Percentiles rank a stretch among this genome's conserved stretches.
phyloP scores from a whole-genome alignment of 345 rosid genomes.

The Garcia nutans region DNA sequence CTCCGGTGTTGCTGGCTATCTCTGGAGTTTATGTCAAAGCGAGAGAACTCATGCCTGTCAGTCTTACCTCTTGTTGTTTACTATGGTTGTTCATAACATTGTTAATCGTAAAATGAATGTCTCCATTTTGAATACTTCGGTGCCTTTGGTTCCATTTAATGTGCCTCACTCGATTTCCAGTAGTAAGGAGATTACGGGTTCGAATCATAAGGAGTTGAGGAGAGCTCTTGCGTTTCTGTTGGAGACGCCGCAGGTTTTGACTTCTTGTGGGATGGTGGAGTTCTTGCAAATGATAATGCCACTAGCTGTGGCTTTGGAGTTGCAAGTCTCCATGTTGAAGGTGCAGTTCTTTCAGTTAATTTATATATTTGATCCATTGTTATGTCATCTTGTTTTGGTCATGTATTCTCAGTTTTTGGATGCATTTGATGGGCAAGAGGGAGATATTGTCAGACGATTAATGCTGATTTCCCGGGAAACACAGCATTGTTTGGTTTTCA shows the following conservation, averaged over 20 bases:
- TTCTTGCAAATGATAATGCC: conserved; percentile 82
- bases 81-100: conserved; percentile 53
- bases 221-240: conserved; percentile 82
- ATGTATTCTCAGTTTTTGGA: conserved; percentile 62
- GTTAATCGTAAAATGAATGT: conserved; percentile 53
- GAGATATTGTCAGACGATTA: conserved; percentile 56
- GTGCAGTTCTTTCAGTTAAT: conserved; percentile 90
- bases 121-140: conserved; percentile 68
- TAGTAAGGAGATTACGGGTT: conserved; percentile 39
- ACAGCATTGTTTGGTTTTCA: conserved; percentile 65
- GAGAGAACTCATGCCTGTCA: conserved; percentile 93
- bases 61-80: conserved; percentile 69
- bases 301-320: conserved; percentile 64
- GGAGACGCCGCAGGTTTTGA: conserved; percentile 76
- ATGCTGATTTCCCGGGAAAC: conserved; percentile 65
- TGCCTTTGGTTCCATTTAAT: conserved; percentile 78
- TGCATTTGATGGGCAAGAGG: conserved; percentile 79
- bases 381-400: conserved; percentile 67
- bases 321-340: conserved; percentile 88
- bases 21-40: conserved; percentile 86
- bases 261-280: conserved; percentile 81
- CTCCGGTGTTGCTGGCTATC: conserved; percentile 67
- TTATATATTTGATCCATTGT: conserved; percentile 73
- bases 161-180: conserved; percentile 48
- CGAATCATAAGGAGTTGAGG: conserved; percentile 86